Base-by-base conservation (phyloP, 805 yeast genomes). In the Millerozyma miso region DNA sequence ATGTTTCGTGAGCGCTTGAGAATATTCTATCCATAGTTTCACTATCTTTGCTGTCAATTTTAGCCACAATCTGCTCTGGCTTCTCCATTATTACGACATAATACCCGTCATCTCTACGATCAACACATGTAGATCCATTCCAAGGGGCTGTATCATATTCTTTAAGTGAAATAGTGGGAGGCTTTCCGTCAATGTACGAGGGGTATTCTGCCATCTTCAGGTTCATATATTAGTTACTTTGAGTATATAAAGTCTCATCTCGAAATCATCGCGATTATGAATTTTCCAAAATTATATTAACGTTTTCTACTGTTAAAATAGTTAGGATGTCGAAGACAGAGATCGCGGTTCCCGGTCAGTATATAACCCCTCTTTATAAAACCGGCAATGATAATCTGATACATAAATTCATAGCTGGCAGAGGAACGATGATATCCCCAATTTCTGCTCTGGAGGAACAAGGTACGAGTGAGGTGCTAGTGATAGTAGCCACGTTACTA, bases 271-370 rank as follows among this genome's bases (percentile, higher is more conserved):
- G 6, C 29, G 29, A 23, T 10, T 23, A 23, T 23, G 6, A 23
- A 23, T 7, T 23, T 23, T 23, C 6, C 10, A 10, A 23, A 23
- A 23, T 6, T 23, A 7, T 7, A 23, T 23, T 6, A 7, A 23
- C 29, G 10, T 23, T 23, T 23, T 23, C 29, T 10, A 23, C 34
- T 5, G n/a, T 15, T 15, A 7, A n/a, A 32, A 32, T 32, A 32
- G n/a, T 32, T 15, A 32, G 14, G 14, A 32, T 15, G 17, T 13
- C 14, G 17, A 32, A 8, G n/a, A 32, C 39, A 19, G 39, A 38
- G 23, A 19, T 35, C 31, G 87, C 76, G 2, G 70, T 82, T n/a
- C 96, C 97, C 1, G 96, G 97, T 0, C 96, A 88, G 53, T 76
- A 83, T 34, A 69, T 88, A 18, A 74, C 81, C 15, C 90, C 93